Evolutionary conservation across 2,329 filamentous ascomycete genomes (phyloP), one percentile per base, ranked within the genome.

Genomic region (Fusarium pseudograminearum): DNA sequence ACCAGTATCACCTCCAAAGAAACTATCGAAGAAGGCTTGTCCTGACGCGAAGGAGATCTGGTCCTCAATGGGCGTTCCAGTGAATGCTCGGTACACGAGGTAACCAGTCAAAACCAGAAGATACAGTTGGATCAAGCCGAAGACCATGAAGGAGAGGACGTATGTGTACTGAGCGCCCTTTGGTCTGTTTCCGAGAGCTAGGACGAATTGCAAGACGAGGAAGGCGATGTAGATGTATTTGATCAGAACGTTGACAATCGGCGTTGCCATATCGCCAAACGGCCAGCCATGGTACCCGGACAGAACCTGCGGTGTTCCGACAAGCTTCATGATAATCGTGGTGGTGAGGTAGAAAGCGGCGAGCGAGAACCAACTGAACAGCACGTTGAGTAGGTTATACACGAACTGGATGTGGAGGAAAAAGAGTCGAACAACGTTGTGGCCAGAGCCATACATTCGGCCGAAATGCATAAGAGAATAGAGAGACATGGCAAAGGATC

Each of bases 391-490:
- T 55, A 73, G 51, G 69, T 73, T 73, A 22, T 73, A 73, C 2
- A 73, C 20, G 15, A 73, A 73, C 30, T 73, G 71, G 11, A 73
- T 65, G 46, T 73, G 71, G 3, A 73, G 53, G 64, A 73, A 74
- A 30, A 73, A 66, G 45, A 73, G 67, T 8, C 71, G 71, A 11
- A 73, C 30, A 14, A 73, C 48, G 41, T 69, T 73, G 5, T 73
- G 71, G 7, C 71, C 71, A 8, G 71, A 73, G 26, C 65, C 58
- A 16, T 73, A 73, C 40, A 73, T 60, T 36, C 71, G 66, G 1
- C 67, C 69, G 16, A 73, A 73, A 33, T 73, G 71, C 67, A 73
- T 73, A 6, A 73, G 59, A 10, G 71, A 73, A 53, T 73, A 73
- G 20, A 73, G 67, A 36, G 71, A 73, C 44, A 73, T 73, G 14